Evolutionary conservation across 2,329 filamentous ascomycete species (phyloP), one percentile per base, ranked within the genome.

Genomic region (Neopestalotiopsis sp.): DNA sequence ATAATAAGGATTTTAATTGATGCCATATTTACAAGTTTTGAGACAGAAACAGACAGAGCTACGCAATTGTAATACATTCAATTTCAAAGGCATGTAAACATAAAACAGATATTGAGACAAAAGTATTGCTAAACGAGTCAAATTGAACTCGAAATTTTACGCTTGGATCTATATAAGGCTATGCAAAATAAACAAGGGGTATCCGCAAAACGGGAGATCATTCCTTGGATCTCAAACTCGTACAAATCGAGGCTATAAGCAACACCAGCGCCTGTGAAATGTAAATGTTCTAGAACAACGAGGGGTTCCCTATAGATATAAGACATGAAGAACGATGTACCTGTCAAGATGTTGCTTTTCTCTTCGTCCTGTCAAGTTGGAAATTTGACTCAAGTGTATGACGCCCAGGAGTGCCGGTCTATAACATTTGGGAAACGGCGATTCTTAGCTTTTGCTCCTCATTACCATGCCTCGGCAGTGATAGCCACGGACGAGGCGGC

Each of bases 321-420:
- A 7, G 6, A 6, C 34, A 38, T 7, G 34, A 38, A 38, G 10
- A 7, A 38, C 10, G 34, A 10, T 7, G 10, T 38, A 38, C 10
- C 34, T 10, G 34, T 38, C 34, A 38, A 38, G 34, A 7, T 38
- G 34, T 38, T 38, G 6, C 34, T 7, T 38, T 10, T 38, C 6
- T 38, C 34, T 7, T 38, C 34, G 34, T 10, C 34, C 24, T 28
- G 24, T 28, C 24, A 28, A 28, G 24, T 28, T 28, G 24, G 24
- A 28, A 3, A 17, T 20, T 17, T 24, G 45, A 17, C 57, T 30
- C 57, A 34, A 30, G 62, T 65, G 20, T 28, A 65, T 7, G 62
- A 65, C 9, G 38, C 30, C 40, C 38, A 65, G 20, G 62, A 65
- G 20, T 49, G 42, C 62, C 62, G 62, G 45, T 53, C 62, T 65